Base-by-base conservation (phyloP, 305 asterid genomes). In the Fraxinus ornus region DNA sequence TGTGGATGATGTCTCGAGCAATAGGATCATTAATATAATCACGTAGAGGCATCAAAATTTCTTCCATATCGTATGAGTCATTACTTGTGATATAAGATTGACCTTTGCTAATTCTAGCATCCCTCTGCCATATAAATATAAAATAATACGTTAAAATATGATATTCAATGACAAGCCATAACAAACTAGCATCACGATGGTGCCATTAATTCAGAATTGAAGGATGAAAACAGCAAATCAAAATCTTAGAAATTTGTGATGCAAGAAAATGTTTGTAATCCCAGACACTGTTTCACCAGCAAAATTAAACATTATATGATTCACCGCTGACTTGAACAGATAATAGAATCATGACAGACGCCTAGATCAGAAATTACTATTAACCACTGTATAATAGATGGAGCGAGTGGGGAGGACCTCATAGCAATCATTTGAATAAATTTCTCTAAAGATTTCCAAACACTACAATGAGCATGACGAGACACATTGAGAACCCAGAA, bases 1-100 rank as follows among this genome's bases (percentile, higher is more conserved):
- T 97, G 86, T 94, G 98, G 86, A 97, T 84, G 84, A 97, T 86
- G 36, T 97, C 99, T 85, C 37, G 90, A 83, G 97, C 94, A 80
- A 90, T 89, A 71, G 98, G 98, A 86, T 91, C 89, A 82, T 92
- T 88, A 72, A 97, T 93, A 90, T 90, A 97, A 76, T 93, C 88
- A 36, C 84, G 97, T 79, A 97, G 90, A 79, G 99, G 99, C 93
- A 97, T 97, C 89, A 90, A 87, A 36, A 91, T 75, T 81, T 90
- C 95, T 84, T 86, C 92, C 92, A 86, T 90, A 87, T 91, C 90
- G 82, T 94, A 97, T 1, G 99, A 88, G 88, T 91, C 89, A 76
- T 86, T 80, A n/a, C 92, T 76, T 77, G 71, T 79, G 64, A 86
- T 82, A 80, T 79, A 81, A 81, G 88, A 32, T 71, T 84, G 87